These are phyloP conservation scores for Macaranga tanarius DNA, from an alignment of 441 rosid species.

Conservation along the genomic window DNA sequence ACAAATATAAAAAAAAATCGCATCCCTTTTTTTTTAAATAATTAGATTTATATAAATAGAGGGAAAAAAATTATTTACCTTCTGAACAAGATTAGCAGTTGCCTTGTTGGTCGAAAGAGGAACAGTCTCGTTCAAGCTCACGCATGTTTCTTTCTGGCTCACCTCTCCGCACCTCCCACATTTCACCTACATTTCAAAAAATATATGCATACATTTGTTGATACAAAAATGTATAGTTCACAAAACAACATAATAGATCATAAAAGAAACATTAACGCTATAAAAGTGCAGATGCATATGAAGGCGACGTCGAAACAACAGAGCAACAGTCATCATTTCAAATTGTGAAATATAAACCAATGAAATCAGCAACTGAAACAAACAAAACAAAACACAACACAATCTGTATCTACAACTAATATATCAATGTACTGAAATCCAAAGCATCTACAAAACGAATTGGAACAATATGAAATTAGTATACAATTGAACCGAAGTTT, in stretches of 20 bases:
- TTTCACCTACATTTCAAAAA: conserved; percentile 49
- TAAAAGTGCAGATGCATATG: too few relatives aligned
- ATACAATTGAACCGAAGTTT: too few relatives aligned
- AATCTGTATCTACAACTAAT: too few relatives aligned
- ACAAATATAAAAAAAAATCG: background rate
- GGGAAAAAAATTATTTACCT: conserved; percentile 45
- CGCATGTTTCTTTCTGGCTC: conserved; percentile 78
- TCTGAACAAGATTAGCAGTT: conserved; percentile 72
- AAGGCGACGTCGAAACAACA: too few relatives aligned
- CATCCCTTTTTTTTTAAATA: background rate
- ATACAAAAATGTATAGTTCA: background rate
- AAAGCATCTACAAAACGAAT: too few relatives aligned
- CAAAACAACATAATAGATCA: background rate
- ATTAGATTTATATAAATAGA: background rate
- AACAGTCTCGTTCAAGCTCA: conserved; percentile 61
- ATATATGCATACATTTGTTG: background rate
- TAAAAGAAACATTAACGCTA: too few relatives aligned
- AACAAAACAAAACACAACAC: too few relatives aligned
- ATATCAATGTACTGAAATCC: too few relatives aligned
- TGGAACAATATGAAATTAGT: too few relatives aligned
- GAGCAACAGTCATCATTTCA: too few relatives aligned
- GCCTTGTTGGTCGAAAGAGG: conserved; percentile 52
- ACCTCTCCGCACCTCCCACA: conserved; percentile 84
- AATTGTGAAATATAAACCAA: too few relatives aligned
- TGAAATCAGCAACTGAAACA: too few relatives aligned